Conservation (phyloP, 805 yeast species). For the Candida tammaniensis region DNA sequence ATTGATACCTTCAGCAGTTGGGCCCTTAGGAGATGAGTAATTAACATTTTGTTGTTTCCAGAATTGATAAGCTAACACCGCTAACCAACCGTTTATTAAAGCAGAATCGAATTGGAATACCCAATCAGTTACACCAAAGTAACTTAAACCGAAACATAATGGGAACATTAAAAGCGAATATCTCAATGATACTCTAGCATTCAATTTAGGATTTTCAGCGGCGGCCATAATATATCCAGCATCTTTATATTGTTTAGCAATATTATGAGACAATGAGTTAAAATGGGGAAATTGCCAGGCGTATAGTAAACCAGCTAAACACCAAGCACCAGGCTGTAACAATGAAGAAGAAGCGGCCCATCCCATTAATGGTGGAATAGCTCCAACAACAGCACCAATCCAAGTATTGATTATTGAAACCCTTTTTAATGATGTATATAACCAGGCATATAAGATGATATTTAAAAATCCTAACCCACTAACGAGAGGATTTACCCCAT, state of each 20-base stretch:
- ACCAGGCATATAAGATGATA: slow-evolving; percentile 82
- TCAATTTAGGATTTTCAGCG: slow-evolving; percentile 83
- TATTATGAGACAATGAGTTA: slow-evolving; percentile 84
- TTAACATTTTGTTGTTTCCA: slow-evolving; percentile 79
- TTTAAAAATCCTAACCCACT: slow-evolving; percentile 78
- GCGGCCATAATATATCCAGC: slow-evolving; percentile 99
- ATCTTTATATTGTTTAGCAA: slow-evolving; percentile 79
- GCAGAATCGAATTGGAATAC: slow-evolving; percentile 79
- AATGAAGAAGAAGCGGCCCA: slow-evolving; percentile 88
- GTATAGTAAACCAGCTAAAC: slow-evolving; percentile 80
- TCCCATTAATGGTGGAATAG: slow-evolving; percentile 98
- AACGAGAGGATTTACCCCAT: slow-evolving; percentile 85
- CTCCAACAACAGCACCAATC: slow-evolving; percentile 99
- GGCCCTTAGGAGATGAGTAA: slow-evolving; percentile 40
- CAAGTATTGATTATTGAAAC: slow-evolving; percentile 86
- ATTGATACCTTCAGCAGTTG: slow-evolving; percentile 55
- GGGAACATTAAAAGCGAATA: slow-evolving; percentile 95
- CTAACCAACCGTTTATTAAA: slow-evolving; percentile 80
- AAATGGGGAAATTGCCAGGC: slow-evolving; percentile 99
- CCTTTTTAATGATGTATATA: slow-evolving; percentile 87
- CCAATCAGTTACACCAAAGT: slow-evolving; percentile 79
- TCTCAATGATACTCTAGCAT: slow-evolving; percentile 90
- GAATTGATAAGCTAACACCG: slow-evolving; percentile 73
- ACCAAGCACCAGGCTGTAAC: slow-evolving; percentile 91
- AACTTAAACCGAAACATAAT: slow-evolving; percentile 76